These are phyloP conservation scores for Plantago major DNA, from an alignment of 257 asterid species.

Conservation along the genomic window DNA sequence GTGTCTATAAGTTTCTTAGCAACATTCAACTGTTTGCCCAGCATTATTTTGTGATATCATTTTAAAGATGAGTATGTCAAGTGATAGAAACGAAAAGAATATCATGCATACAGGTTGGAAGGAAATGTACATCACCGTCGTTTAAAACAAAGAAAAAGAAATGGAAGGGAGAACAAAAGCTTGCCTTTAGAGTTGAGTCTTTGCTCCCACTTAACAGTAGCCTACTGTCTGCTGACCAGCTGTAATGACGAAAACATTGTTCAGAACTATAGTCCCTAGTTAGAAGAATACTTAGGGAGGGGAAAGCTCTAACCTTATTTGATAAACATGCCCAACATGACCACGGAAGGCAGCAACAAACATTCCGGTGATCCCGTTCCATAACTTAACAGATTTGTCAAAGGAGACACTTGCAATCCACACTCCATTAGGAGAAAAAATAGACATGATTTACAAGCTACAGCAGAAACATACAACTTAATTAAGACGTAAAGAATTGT, in stretches of 20 bases:
- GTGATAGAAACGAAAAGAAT: too few species aligned
- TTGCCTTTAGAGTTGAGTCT: constrained; percentile 93
- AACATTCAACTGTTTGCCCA: too few species aligned
- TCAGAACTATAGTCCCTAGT: constrained; percentile 11
- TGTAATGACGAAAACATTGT: constrained; percentile 28
- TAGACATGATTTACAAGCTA: constrained; percentile 95
- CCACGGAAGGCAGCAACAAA: constrained; percentile 91
- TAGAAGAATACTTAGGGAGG: constrained; percentile 15
- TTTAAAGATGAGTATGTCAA: too few species aligned
- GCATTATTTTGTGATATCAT: too few species aligned
- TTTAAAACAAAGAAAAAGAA: too few species aligned
- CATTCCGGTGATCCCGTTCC: constrained; percentile 90
- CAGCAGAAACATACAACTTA: constrained; percentile 26
- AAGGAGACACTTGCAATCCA: constrained; percentile 98
- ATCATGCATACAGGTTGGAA: too few species aligned
- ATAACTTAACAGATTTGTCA: constrained; percentile 86
- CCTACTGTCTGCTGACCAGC: constrained; percentile 99
- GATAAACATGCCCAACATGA: constrained; percentile 96
- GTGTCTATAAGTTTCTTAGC: too few species aligned
- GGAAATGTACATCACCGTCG: not conserved
- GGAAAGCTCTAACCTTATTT: constrained; percentile 60
- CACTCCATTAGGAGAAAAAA: constrained; percentile 92
- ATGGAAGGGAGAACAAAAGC: not conserved
- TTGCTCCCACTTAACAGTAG: constrained; percentile 93
- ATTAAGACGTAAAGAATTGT: not conserved